A percentile compares a stretch with the other conserved stretches of the same genome.
These are phyloP conservation scores for Ascodesmis nigricans DNA, from an alignment of 495 filamentous ascomycete genomes.

Conservation along the genomic window DNA sequence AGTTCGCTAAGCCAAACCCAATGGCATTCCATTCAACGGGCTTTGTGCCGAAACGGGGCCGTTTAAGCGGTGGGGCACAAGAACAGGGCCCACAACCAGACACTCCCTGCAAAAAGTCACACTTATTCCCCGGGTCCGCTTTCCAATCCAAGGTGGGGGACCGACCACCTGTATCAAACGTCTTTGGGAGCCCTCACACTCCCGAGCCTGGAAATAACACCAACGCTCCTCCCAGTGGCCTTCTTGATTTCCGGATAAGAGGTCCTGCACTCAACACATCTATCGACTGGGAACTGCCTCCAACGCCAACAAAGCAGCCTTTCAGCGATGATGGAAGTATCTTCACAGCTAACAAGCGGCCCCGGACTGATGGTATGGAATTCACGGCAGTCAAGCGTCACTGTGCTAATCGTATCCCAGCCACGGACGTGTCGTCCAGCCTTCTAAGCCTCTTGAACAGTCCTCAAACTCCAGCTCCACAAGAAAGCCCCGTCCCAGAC, in stretches of 20 bases:
- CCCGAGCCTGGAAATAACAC: constrained; percentile 32
- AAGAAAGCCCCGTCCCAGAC: constrained; percentile 1
- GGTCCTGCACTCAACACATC: no score
- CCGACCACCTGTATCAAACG: constrained; percentile 46
- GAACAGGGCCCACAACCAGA: constrained; percentile 44
- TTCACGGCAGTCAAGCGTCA: background rate
- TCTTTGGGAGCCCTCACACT: constrained; percentile 41
- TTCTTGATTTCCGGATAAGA: no score
- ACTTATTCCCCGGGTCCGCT: constrained; percentile 37
- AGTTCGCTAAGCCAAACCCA: constrained; percentile 57
- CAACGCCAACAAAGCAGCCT: constrained; percentile 73
- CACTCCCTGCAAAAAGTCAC: constrained; percentile 74
- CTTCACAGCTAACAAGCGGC: constrained; percentile 10
- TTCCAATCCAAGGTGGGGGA: constrained; percentile 27
- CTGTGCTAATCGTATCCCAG: constrained; percentile 6
- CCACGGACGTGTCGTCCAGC: background rate
- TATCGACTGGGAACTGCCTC: constrained; percentile 52
- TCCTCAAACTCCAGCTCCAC: constrained; percentile 1
- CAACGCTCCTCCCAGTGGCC: no score
- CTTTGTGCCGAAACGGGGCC: constrained; percentile 58
- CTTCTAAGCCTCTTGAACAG: background rate
- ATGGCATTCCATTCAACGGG: constrained; percentile 88
- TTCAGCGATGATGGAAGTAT: constrained; percentile 14
- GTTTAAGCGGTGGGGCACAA: constrained; percentile 36
- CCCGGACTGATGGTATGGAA: constrained; percentile 14